Base-by-base conservation (phyloP, 1,139 yeast species). In the Taphrina communis region DNA sequence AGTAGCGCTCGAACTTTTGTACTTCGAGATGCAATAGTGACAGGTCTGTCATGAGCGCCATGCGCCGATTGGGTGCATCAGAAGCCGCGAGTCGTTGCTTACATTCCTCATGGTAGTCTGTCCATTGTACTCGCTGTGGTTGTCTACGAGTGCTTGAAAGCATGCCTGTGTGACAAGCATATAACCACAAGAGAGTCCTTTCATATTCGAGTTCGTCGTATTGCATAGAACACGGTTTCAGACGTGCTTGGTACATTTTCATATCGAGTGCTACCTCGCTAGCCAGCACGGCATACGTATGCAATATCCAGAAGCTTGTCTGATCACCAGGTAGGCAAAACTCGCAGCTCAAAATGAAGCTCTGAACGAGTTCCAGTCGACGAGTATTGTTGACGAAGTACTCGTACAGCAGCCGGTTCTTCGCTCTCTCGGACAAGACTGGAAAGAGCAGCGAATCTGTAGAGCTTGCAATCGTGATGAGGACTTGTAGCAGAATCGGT, bases 361-460 rank as follows among this genome's bases (percentile, higher is more conserved):
- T 50, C 35, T 56, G 60, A 6, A 56, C 1, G 2, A 56, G 60
- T 8, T 56, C 60, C 21, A 56, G 8, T 56, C 50, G 38, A 11
- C 60, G 60, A 17, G 60, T 56, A 17, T n/a, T 21, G 21, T 56
- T 56, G 50, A 56, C 60, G 19, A 56, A 56, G 39, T 56, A 56
- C 36, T 56, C 60, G 12, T 39, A 41, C 38, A 56, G 35, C 12
- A 56, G 50, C 14, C 60, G 9, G 36, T 56, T 41, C 50, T 56
- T 56, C 60, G 38, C n/a, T 17, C 60, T 38, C 19, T 39, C 60
- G 39, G 46, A 56, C 35, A 56, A 31, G 8, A 56, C 41, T 17
- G 36, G 42, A 41, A 31, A 41, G 2, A 56, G 50, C 2, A 41
- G 38, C 12, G 60, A n/a, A 17, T 56, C 60, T 11, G 8, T 38